Evolutionary conservation across 2,329 filamentous ascomycete genomes (phyloP), one percentile per base, ranked within the genome.

Genomic region (Penicillium thymicola): DNA sequence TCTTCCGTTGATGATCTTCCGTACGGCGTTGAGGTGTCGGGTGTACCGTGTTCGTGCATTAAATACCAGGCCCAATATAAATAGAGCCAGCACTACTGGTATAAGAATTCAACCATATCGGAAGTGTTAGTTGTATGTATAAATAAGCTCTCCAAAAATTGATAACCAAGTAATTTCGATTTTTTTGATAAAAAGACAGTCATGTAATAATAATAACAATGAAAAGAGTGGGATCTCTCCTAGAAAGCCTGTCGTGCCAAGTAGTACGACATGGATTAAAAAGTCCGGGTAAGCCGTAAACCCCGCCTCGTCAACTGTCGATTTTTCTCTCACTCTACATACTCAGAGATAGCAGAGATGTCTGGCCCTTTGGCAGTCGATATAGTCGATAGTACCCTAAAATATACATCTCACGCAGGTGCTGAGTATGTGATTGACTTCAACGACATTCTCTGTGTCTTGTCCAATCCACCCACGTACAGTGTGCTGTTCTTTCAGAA

Each of bases 401-500:
- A 59, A 49, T 71, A 64, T 57, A 51, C 53, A 8, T 57, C 51
- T 21, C 40, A 58, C 2, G 28, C 57, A 11, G 61, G 58, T 21
- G 38, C 38, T 14, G 53, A 66, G 47, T 43, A 55, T 8, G 52
- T 25, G 10, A 51, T 72, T 40, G 41, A 63, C 13, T 47, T 63
- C 32, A 54, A 58, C 10, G 57, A 69, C 50, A 67, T 72, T 50
- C 43, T 72, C 28, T 68, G 65, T 34, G 58, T 70, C 25, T 27
- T 70, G 23, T 62, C 60, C 21, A 46, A 42, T 27, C 40, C 37
- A 8, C 25, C n/a, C 43, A 51, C 37, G 42, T 50, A 27, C 66
- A 58, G 38, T 11, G 54, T 72, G 23, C 43, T 72, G 25, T 72
- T 61, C 28, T 54, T 72, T 6, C 54, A 61, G n/a, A 54, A 32